Conservation (phyloP, 306 rosid genomes). For the Rosa persica region DNA sequence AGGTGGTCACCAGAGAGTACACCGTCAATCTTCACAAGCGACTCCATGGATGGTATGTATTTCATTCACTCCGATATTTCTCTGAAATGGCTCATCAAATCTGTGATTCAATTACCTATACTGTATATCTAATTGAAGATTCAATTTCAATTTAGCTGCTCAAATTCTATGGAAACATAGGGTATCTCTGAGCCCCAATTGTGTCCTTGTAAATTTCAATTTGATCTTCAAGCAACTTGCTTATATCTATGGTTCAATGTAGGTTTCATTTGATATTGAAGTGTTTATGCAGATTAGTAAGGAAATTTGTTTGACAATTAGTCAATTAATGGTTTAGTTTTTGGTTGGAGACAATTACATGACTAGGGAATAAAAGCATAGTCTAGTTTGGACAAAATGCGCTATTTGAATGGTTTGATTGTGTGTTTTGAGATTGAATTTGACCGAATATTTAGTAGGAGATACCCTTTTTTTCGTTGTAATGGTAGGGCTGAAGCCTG, state of each 20-base stretch:
- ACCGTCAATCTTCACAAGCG: slow-evolving; percentile 53
- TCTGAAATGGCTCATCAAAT: background rate
- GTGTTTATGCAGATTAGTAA: background rate
- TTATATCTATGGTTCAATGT: background rate
- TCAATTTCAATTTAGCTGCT: background rate
- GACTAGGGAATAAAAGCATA: background rate
- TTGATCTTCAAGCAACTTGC: background rate
- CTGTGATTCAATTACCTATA: background rate
- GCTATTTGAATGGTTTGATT: background rate
- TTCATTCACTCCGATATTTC: background rate
- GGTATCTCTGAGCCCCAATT: too few relatives aligned
- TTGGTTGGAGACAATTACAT: background rate
- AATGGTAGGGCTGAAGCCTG: background rate
- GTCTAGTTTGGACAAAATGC: background rate
- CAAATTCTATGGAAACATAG: too few relatives aligned
- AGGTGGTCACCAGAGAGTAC: slow-evolving; percentile 45
- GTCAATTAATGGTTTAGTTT: background rate
- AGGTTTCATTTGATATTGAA: background rate
- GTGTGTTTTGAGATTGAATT: background rate
- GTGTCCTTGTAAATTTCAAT: background rate
- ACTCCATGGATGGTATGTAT: slow-evolving; percentile 44
- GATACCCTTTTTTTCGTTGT: background rate
- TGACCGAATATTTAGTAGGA: background rate
- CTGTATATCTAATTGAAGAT: background rate
- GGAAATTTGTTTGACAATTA: background rate